Evolutionary conservation across 495 filamentous ascomycete genomes (phyloP).

Genomic region (Podospora australis): DNA sequence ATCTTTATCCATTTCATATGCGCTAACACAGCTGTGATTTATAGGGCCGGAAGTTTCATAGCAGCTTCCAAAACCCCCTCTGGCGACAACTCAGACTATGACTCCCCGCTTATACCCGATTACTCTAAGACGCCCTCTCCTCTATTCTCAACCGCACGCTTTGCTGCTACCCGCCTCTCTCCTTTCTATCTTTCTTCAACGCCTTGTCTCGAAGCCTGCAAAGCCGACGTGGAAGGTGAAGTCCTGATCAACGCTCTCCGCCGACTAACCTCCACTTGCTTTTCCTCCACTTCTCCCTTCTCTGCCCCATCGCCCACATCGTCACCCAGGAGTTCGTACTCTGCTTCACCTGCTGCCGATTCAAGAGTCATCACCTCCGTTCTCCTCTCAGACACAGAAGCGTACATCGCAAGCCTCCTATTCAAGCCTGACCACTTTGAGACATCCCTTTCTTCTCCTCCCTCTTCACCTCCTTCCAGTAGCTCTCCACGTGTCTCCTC

Average conservation of each 20-base stretch:
- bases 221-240: slow-evolving; percentile 17
- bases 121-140: slow-evolving; percentile 7
- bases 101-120: neutral
- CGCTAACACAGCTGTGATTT: neutral
- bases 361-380: neutral
- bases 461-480: neutral
- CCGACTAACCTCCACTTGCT: slow-evolving; percentile 1
- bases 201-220: slow-evolving; percentile 18
- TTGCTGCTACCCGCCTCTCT: slow-evolving; percentile 15
- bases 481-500: too few species aligned
- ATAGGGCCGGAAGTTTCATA: slow-evolving; percentile 19
- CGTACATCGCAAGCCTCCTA: slow-evolving; percentile 15
- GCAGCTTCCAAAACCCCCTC: slow-evolving; percentile 8
- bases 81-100: slow-evolving; percentile 3
- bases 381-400: slow-evolving; percentile 15
- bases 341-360: neutral
- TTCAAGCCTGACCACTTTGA: slow-evolving; percentile 13
- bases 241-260: slow-evolving; percentile 18
- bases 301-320: too few species aligned
- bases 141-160: slow-evolving; percentile 10
- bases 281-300: too few species aligned
- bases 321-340: too few species aligned
- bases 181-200: slow-evolving; percentile 16
- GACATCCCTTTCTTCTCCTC: neutral
- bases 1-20: neutral